Evolutionary conservation across 2,329 filamentous ascomycete species (phyloP), one percentile per base, ranked within the genome.

Genomic region (Ascochyta lentis): DNA sequence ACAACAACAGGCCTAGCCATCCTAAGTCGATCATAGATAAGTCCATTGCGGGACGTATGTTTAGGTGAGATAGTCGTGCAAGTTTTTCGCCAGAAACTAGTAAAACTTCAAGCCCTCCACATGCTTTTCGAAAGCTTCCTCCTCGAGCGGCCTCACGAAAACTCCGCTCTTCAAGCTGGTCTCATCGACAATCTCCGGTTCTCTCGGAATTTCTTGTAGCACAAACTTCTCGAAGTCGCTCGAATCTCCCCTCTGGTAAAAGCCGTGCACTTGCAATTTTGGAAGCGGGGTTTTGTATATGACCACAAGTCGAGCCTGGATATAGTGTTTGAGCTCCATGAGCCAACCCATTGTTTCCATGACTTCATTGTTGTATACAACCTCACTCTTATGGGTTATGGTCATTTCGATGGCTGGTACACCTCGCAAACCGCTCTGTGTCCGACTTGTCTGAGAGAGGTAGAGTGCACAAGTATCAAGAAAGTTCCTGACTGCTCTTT

Each of bases 71-170:
- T 19, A 1, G 19, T 1, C 1, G 19, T 19, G 19, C 19, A 19
- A 19, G 24, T 8, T 26, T 26, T 31, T 31, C 13, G 29, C 4
- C 29, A 12, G 29, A 5, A 24, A 40, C 48, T 49, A 57, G 26
- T 52, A 54, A 22, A 9, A 40, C 31, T 55, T 42, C 39, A 60
- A 54, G 31, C 54, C 39, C 22, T 49, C n/a, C 12, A 58, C 35
- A 58, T 58, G 54, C 31, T 34, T 46, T 22, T 40, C 31, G 34
- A 53, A 60, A 39, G 43, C 54, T 44, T 31, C 54, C 43, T 55
- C 48, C n/a, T 40, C n/a, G 16, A 60, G 50, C 34, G 54, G 50
- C 40, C 50, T 52, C 7, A 55, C 12, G 16, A 55, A 60, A 37
- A 52, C 40, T 12, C 54, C 46, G 23, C 41, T 6, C 24, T 13